Base-by-base conservation (phyloP, 140 eudicot species). In the Erigeron philadelphicus region DNA sequence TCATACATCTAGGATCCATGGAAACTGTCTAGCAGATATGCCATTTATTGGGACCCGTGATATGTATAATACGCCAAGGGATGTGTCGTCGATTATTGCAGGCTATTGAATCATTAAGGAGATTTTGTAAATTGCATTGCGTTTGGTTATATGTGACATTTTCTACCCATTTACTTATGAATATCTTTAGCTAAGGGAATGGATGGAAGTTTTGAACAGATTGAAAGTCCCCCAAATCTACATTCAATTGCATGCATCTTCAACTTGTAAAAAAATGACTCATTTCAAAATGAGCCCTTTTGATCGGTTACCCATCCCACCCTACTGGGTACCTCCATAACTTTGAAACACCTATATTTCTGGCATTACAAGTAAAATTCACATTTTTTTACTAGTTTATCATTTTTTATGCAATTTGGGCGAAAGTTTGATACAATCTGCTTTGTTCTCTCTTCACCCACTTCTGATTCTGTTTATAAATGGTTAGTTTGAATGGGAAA, bases 11-110 rank as follows among this genome's bases (percentile, higher is more conserved):
- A 91, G 98, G 83, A 81, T 91, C 73, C 98, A 81, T 68, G 95
- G 98, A 12, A 81, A 83, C 50, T 89, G 79, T 66, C 80, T 91
- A 53, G 98, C 98, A 13, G 98, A 91, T 80, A 91, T 91, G 96
- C 98, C 98, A 18, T 91, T 82, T 71, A 88, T 91, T 74, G 98
- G 96, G 79, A 91, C 98, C 63, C 96, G 98, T 50, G 78, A 84
- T 64, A 79, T 82, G 21, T 91, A 91, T 73, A 88, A 96, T n/a
- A 80, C 95, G 95, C 18, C 95, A 88, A 81, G 98, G 98, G 79
- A 91, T 91, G 98, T 91, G 96, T 56, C 86, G 95, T 4, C 92
- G 89, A 3, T 82, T 91, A 68, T 84, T 91, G 58, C 71, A 71
- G 44, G 95, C 95, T 17, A 88, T 91, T 70, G 96, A 91, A 86